Evolutionary conservation across 2,329 filamentous ascomycete genomes (phyloP), one percentile per base, ranked within the genome.

Genomic region (Scedosporium apiospermum): DNA sequence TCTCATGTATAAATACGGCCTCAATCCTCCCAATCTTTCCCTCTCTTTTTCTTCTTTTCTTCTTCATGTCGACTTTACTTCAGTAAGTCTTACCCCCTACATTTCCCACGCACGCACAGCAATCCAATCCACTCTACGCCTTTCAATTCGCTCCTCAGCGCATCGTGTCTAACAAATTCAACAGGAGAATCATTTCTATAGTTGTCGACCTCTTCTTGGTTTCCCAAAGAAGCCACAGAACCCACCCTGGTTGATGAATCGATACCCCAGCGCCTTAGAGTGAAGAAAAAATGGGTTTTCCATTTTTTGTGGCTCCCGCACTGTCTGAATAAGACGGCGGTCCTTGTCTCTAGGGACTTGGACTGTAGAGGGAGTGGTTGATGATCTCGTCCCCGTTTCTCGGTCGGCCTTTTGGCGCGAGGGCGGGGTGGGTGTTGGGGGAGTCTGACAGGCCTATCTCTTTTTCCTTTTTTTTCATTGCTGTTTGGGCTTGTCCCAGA

Each of bases 131-230:
- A 30, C 10, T 16, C 51, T 16, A 7, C 7, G 18, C 51, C 18
- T 3, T 3, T 4, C 23, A 10, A 7, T 30, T 53, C 30, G 21
- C 49, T 12, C 58, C 34, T 7, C 64, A 14, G 18, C 1, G 2
- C 26, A 49, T n/a, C 12, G 27, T 14, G 16, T 10, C 69, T 71
- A 67, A 71, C 67, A 63, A 65, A 62, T 41, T 46, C 68, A 67
- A 67, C 74, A 80, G 74, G 78, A 91, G 90, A 93, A 93, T 93
- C 90, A 91, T 90, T 96, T 96, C 89, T 96, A 93, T 92, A 96
- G 91, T 93, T 88, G 83, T 90, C 87, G 87, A 92, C 89, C 84
- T 82, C 83, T 87, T 91, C 90, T 95, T 88, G 91, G 87, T 88
- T 93, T 85, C 86, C 86, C 84, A 92, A 84, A 89, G 82, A 83